Percentiles rank a stretch among this genome's conserved stretches.
Conservation (phyloP, 495 filamentous ascomycete genomes). For the Penicillium crystallinum region DNA sequence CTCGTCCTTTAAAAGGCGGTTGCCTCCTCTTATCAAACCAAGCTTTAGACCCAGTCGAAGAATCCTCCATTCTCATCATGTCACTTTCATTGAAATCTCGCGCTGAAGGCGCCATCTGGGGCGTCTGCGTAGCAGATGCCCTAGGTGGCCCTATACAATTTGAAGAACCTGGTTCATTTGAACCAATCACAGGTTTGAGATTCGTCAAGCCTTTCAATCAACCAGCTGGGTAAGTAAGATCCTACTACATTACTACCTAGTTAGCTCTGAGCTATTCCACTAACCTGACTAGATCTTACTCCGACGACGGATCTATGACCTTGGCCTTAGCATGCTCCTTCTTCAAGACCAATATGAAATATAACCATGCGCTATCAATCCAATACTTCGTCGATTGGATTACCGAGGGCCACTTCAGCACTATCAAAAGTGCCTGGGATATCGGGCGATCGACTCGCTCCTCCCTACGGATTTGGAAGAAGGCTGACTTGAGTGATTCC, state of each 20-base stretch:
- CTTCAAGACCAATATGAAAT: conserved; percentile 24
- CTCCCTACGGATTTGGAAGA: conserved; percentile 33
- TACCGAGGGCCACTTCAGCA: conserved; percentile 33
- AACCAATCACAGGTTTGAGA: conserved; percentile 26
- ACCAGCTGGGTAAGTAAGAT: conserved; percentile 20
- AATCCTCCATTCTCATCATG: neutral
- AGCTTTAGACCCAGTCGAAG: neutral
- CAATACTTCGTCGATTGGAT: conserved; percentile 36
- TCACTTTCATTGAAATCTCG: conserved; percentile 17
- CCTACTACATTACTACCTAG: too few relatives aligned
- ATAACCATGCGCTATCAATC: conserved; percentile 27
- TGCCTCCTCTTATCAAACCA: too few relatives aligned
- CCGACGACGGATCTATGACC: conserved; percentile 46
- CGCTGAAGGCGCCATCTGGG: conserved; percentile 39
- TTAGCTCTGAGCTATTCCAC: neutral
- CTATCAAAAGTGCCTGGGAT: conserved; percentile 34
- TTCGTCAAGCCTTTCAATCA: conserved; percentile 15
- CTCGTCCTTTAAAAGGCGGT: neutral
- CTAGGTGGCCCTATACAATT: conserved; percentile 47
- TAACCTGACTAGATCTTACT: conserved; percentile 33
- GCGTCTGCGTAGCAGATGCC: conserved; percentile 42
- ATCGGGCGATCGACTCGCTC: conserved; percentile 32
- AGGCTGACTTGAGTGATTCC: neutral
- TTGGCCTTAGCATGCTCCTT: conserved; percentile 42
- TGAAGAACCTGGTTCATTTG: conserved; percentile 30